A percentile compares a stretch with the other conserved stretches of the same genome.
Evolutionary conservation across 2,329 filamentous ascomycete species (phyloP).

Genomic region (Tolypocladium ovalisporum): DNA sequence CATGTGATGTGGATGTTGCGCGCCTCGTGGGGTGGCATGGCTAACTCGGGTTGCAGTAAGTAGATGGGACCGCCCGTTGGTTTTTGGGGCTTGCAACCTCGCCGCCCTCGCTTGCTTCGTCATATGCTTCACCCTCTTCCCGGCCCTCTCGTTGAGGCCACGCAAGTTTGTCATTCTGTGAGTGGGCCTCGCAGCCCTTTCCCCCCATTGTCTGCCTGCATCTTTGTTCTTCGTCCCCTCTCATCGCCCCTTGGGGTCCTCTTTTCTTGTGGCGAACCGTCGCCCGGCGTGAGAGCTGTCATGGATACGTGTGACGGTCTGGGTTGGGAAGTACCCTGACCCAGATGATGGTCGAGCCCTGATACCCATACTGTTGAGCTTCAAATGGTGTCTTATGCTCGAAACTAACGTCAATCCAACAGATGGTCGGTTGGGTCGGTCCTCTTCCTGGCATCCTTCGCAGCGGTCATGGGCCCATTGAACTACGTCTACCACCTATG

Average conservation of each 20-base stretch:
- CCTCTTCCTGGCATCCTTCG: constrained; percentile 86
- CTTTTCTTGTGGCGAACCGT: constrained; percentile 2
- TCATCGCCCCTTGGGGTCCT: not conserved
- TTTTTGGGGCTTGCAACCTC: constrained; percentile 86
- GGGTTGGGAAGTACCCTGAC: not conserved
- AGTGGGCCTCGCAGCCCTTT: constrained; percentile 35
- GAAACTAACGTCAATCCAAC: constrained; percentile 16
- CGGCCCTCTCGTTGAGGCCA: constrained; percentile 67
- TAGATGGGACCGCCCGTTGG: constrained; percentile 88
- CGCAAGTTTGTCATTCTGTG: constrained; percentile 96
- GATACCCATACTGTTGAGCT: constrained; percentile 1
- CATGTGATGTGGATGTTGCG: constrained; percentile 31
- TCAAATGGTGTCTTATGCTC: not conserved
- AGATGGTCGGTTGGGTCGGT: constrained; percentile 93
- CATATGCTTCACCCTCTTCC: constrained; percentile 84
- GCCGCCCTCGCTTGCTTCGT: constrained; percentile 86
- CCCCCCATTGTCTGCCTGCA: constrained; percentile 3
- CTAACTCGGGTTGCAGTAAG: constrained; percentile 57
- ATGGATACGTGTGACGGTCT: not conserved
- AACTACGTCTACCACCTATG: constrained; percentile 75
- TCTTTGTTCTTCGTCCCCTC: constrained; percentile 2
- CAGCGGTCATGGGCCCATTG: constrained; percentile 84
- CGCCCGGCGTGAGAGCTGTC: not conserved
- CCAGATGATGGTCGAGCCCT: not conserved
- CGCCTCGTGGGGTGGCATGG: constrained; percentile 28